A percentile compares a stretch with the other conserved stretches of the same genome.
Conservation (phyloP, 768 basidiomycete genomes). For the Agrocybe praecox region DNA sequence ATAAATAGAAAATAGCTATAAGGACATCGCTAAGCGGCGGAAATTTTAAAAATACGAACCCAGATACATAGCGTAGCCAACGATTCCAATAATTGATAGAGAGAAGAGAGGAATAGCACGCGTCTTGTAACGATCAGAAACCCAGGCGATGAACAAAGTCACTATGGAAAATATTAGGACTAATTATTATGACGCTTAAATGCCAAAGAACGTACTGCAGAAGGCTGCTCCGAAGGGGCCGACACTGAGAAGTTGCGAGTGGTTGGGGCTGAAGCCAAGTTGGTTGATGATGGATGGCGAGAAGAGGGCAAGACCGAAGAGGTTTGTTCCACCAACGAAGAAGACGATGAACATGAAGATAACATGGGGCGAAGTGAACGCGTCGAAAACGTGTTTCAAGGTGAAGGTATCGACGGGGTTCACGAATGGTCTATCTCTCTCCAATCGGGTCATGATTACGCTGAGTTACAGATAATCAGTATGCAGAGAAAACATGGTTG, state of each 20-base stretch:
- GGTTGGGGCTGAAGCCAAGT: slow-evolving; percentile 33
- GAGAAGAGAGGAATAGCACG: slow-evolving; percentile 26
- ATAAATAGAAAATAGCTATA: not conserved
- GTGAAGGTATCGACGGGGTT: slow-evolving; percentile 31
- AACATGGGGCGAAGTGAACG: slow-evolving; percentile 35
- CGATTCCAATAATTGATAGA: slow-evolving; percentile 24
- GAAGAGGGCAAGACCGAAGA: slow-evolving; percentile 39
- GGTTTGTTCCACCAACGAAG: slow-evolving; percentile 36
- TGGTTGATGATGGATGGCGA: slow-evolving; percentile 38
- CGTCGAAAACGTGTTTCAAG: slow-evolving; percentile 28
- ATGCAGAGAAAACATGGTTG: not conserved
- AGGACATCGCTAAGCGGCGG: not conserved
- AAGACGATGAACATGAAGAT: slow-evolving; percentile 33
- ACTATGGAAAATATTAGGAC: slow-evolving; percentile 16
- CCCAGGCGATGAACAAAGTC: slow-evolving; percentile 24
- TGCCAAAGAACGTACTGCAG: slow-evolving; percentile 25
- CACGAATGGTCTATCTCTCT: slow-evolving; percentile 33
- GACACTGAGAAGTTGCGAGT: slow-evolving; percentile 37
- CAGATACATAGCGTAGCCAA: slow-evolving; percentile 33
- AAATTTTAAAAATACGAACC: slow-evolving; percentile 15
- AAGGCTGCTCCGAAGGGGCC: slow-evolving; percentile 39
- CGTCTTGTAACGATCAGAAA: slow-evolving; percentile 27
- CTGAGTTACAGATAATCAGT: not conserved
- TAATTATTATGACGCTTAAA: not conserved
- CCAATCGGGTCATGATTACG: slow-evolving; percentile 28